phyloP scores from a whole-genome alignment of 2,329 filamentous ascomycete species.

The Botrytis medusae region DNA sequence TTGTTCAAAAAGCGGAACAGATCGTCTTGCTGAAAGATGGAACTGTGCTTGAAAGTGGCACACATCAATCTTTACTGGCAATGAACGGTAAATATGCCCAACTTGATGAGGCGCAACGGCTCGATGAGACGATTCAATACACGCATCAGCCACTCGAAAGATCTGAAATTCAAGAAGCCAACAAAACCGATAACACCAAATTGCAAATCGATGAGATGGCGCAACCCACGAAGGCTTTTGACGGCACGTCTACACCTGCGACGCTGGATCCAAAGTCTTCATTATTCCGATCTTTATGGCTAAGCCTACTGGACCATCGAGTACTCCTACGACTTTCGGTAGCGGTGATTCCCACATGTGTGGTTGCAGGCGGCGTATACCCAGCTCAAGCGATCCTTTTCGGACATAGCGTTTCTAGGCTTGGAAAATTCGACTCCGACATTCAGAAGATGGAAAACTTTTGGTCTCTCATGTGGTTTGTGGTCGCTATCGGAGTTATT shows the following conservation, averaged over 20 bases:
- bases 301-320: not conserved
- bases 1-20: constrained; percentile 87
- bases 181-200: too few species aligned
- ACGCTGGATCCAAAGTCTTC: not conserved
- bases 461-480: constrained; percentile 20
- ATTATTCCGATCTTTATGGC: not conserved
- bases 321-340: constrained; percentile 51
- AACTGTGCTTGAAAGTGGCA: constrained; percentile 83
- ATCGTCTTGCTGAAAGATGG: constrained; percentile 87
- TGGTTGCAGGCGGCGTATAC: constrained; percentile 57
- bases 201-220: constrained; percentile 32
- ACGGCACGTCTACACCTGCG: not conserved
- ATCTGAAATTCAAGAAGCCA: not conserved
- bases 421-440: constrained; percentile 85
- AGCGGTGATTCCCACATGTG: constrained; percentile 43
- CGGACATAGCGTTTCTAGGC: constrained; percentile 85
- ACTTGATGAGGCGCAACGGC: constrained; percentile 61
- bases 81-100: constrained; percentile 67
- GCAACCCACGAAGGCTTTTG: not conserved
- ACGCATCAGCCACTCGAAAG: not conserved
- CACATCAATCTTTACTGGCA: constrained; percentile 73
- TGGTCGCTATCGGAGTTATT: constrained; percentile 69
- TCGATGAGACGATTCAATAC: constrained; percentile 42
- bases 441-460: constrained; percentile 42
- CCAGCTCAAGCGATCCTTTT: constrained; percentile 86